Evolutionary conservation across 768 basidiomycete species (phyloP), one percentile per base, ranked within the genome.

Genomic region (Rhodotorula kratochvilovae): DNA sequence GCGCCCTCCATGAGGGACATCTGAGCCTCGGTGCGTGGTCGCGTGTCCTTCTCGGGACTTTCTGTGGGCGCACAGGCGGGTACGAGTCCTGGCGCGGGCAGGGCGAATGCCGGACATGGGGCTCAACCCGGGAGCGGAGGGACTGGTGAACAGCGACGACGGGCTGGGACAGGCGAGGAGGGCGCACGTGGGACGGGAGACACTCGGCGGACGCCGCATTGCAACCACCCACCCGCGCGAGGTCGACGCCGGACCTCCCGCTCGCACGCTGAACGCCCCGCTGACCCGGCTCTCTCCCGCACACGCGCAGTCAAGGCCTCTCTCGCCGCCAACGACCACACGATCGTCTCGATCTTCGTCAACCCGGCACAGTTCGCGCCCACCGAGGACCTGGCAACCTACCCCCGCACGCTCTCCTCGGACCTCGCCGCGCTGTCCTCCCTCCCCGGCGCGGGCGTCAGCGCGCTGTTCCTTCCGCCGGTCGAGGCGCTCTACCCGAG

Each of bases 311-410:
- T 98, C 33, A 84, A 86, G 68, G 83, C 83, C 61, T 93, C 91
- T 0, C 84, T 98, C 7, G 79, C 81, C 4, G 85, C 88, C 66
- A 93, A 94, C 77, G 90, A 92, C 67, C 81, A 88, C 51, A 98
- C 96, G 0, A 87, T 97, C 76, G 82, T 97, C 68, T 96, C 94
- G 36, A 91, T 99, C 76, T 99, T 97, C 80, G 94, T 99, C 69
- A 98, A 99, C 79, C 96, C 96, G 0, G 90, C 94, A 6, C 94
- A 98, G 80, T 99, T 99, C 76, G 91, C 95, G 3, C 94, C 92
- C 0, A 88, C 92, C 74, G 96, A 99, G 81, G 96, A 98, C 79
- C 86, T 98, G 6, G 84, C 85, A 36, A 87, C 88, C 11, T 99
- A 99, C 80, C 96, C 96, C 2, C 88, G 92, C 51, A 95, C 92